These are phyloP conservation scores for Chalciporus chontae DNA, from an alignment of 768 basidiomycete genomes.

Conservation along the genomic window DNA sequence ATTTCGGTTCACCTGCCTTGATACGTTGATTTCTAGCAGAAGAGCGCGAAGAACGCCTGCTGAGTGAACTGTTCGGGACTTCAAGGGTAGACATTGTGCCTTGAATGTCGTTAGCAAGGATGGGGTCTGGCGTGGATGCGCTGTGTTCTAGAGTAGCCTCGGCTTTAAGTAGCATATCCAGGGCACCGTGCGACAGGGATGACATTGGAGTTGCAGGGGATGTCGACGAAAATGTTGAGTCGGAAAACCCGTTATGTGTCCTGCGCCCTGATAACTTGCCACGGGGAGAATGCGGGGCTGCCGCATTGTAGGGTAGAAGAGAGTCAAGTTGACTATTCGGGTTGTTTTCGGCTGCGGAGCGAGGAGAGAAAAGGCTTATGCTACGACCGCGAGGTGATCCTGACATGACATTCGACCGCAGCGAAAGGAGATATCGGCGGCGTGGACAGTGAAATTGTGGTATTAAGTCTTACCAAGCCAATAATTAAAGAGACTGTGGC, in stretches of 20 bases:
- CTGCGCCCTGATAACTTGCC: constrained; percentile 21
- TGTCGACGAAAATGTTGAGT: constrained; percentile 22
- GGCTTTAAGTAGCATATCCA: constrained; percentile 33
- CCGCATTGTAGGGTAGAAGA: constrained; percentile 31
- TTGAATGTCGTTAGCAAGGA: constrained; percentile 10
- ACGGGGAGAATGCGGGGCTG: constrained; percentile 28
- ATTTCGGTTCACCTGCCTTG: constrained; percentile 23
- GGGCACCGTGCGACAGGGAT: constrained; percentile 29
- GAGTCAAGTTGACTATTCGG: constrained; percentile 17
- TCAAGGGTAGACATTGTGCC: constrained; percentile 25
- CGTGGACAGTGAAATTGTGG: constrained; percentile 20
- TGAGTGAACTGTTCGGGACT: constrained; percentile 22
- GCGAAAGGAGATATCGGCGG: constrained; percentile 17
- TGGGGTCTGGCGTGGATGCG: constrained; percentile 15
- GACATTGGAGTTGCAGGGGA: constrained; percentile 28
- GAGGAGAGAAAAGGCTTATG: constrained; percentile 32
- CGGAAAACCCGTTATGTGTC: constrained; percentile 22
- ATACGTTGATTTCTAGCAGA: constrained; percentile 26
- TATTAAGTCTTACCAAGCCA: constrained; percentile 15
- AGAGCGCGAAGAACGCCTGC: constrained; percentile 29
- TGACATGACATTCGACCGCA: constrained; percentile 20
- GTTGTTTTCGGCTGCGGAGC: constrained; percentile 22
- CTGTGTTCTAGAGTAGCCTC: constrained; percentile 21
- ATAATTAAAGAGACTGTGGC: constrained; percentile 15
- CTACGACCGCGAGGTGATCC: constrained; percentile 31